These are phyloP conservation scores for Cymbopogon citratus DNA, from an alignment of 176 grass and related monocot species.

Conservation along the genomic window DNA sequence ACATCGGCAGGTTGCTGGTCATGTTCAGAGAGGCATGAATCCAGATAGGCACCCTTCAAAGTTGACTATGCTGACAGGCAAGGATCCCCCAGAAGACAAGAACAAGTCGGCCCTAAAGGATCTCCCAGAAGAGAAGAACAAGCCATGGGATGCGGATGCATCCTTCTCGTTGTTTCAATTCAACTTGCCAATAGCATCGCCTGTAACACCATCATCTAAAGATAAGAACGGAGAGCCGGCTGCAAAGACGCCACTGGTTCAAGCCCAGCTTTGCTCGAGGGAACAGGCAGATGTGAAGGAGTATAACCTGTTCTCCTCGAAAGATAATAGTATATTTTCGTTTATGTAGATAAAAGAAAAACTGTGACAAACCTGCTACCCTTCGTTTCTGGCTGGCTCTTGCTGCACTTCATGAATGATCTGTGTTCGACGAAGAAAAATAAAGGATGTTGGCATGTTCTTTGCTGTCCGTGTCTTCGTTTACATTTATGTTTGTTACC, in stretches of 20 bases:
- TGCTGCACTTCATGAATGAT: not conserved
- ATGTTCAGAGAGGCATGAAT: slow-evolving; percentile 30
- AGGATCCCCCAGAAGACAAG: slow-evolving; percentile 12
- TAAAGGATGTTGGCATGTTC: not conserved
- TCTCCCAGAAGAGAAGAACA: slow-evolving; percentile 25
- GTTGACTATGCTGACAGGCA: not conserved
- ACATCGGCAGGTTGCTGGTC: slow-evolving; percentile 21
- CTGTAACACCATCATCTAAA: slow-evolving; percentile 36
- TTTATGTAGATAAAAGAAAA: slow-evolving; percentile 25
- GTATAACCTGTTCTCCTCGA: slow-evolving; percentile 21
- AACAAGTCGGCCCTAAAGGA: slow-evolving; percentile 11
- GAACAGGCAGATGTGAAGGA: slow-evolving; percentile 57
- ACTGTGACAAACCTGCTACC: not conserved
- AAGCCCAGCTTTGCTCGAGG: slow-evolving; percentile 50
- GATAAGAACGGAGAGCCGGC: slow-evolving; percentile 41
- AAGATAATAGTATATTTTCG: slow-evolving; percentile 11
- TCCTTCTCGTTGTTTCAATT: slow-evolving; percentile 92
- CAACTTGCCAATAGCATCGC: slow-evolving; percentile 58
- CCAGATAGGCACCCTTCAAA: slow-evolving; percentile 27
- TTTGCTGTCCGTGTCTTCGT: not conserved
- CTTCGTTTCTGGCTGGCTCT: slow-evolving; percentile 1
- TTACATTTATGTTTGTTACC: not conserved
- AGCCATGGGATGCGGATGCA: slow-evolving; percentile 24
- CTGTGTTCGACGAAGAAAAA: slow-evolving; percentile 12
- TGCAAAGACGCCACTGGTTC: slow-evolving; percentile 20